Conservation (phyloP, 768 basidiomycete genomes). For the Phaffia tasmanica region DNA sequence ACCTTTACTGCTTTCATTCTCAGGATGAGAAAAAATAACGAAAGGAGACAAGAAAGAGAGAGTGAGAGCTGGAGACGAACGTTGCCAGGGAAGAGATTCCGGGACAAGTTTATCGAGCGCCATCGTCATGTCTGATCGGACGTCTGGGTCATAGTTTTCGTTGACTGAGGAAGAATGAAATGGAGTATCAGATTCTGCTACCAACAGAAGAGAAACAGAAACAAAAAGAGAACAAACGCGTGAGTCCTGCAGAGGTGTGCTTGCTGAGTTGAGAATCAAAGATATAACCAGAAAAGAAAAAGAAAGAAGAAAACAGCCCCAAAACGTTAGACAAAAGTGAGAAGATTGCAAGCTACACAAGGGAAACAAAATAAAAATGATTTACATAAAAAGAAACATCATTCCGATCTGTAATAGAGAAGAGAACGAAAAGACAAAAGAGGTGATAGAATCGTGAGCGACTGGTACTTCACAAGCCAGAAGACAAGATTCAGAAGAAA, state of each 20-base stretch:
- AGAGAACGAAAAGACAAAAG: background rate
- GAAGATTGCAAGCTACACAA: too few species aligned
- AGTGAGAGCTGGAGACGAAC: too few species aligned
- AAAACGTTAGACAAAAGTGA: too few species aligned
- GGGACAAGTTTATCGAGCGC: constrained; percentile 6
- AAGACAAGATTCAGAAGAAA: background rate
- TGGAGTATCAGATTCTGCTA: background rate
- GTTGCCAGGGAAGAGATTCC: background rate
- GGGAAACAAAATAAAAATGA: too few species aligned
- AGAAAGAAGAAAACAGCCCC: too few species aligned
- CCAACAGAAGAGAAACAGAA: background rate
- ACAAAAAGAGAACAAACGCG: background rate
- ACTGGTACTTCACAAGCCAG: background rate
- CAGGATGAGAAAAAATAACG: too few species aligned
- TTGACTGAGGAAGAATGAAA: background rate
- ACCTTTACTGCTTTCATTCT: too few species aligned
- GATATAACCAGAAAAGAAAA: too few species aligned
- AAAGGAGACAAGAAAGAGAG: too few species aligned
- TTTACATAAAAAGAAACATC: background rate
- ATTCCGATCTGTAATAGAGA: background rate
- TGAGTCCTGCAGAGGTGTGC: constrained; percentile 11
- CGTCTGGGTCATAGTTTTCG: constrained; percentile 14
- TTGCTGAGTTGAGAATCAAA: background rate
- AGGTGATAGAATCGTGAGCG: background rate
- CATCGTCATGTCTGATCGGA: constrained; percentile 17